Conservation (phyloP, 2,329 filamentous ascomycete species). For the Xylaria sp. region DNA sequence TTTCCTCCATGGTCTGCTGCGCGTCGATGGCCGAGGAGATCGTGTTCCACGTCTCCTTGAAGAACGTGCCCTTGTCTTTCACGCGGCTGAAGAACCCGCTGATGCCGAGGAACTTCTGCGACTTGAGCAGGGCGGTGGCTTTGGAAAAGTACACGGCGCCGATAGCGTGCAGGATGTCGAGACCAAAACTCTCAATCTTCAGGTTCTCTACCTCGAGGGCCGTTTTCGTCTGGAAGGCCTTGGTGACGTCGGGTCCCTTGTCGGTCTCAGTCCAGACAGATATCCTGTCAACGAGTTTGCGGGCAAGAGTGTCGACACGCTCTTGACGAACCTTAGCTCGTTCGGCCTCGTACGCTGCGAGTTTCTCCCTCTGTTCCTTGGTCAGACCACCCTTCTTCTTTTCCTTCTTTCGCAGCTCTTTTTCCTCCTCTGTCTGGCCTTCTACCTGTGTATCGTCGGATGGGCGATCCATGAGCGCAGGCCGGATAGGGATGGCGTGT, state of each 20-base stretch:
- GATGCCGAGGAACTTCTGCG: slow-evolving; percentile 96
- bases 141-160: slow-evolving; percentile 91
- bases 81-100: slow-evolving; percentile 93
- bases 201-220: slow-evolving; percentile 94
- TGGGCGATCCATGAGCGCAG: slow-evolving; percentile 84
- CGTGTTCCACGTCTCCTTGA: slow-evolving; percentile 99
- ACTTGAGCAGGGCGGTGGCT: slow-evolving; percentile 86
- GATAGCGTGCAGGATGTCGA: slow-evolving; percentile 96
- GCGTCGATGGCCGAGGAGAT: slow-evolving; percentile 96
- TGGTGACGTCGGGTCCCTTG: slow-evolving; percentile 84
- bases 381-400: slow-evolving; percentile 89
- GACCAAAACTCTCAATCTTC: slow-evolving; percentile 98
- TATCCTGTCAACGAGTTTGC: slow-evolving; percentile 88
- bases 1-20: slow-evolving; percentile 98
- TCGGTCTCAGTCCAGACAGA: slow-evolving; percentile 98
- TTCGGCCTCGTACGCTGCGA: slow-evolving; percentile 88
- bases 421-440: slow-evolving; percentile 76
- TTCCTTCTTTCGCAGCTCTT: slow-evolving; percentile 76
- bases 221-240: slow-evolving; percentile 93
- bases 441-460: slow-evolving; percentile 80
- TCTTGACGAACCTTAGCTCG: slow-evolving; percentile 85
- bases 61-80: slow-evolving; percentile 95
- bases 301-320: slow-evolving; percentile 82
- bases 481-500: slow-evolving; percentile 75
- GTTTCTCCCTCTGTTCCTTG: slow-evolving; percentile 93